Percentiles rank a stretch among this genome's conserved stretches.
Conservation (phyloP, 371 early-diverging fungal genomes). For the Lichtheimia corymbifera region DNA sequence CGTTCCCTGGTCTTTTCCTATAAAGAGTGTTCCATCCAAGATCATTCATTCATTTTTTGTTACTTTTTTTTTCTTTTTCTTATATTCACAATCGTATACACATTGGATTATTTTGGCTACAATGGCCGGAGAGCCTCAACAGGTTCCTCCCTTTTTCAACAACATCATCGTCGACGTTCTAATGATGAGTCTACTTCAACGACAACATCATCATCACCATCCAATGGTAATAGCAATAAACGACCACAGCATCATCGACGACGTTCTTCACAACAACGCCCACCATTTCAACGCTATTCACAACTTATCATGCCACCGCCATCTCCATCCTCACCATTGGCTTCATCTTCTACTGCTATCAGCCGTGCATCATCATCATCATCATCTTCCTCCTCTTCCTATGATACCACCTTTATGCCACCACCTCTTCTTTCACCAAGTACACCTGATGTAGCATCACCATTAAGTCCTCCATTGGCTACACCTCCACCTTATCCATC, state of each 20-base stretch:
- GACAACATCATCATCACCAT: neutral
- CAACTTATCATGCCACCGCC: slow-evolving; percentile 7
- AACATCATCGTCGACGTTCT: slow-evolving; percentile 10
- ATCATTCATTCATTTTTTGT: neutral
- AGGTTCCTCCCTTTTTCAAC: slow-evolving; percentile 14
- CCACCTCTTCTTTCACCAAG: slow-evolving; percentile 2
- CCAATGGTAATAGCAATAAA: neutral
- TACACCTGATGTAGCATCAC: slow-evolving; percentile 1
- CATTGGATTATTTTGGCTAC: slow-evolving; percentile 23
- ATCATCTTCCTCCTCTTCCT: too few relatives aligned
- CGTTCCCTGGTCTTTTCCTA: too few relatives aligned
- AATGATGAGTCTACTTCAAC: neutral
- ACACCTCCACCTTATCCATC: slow-evolving; percentile 2
- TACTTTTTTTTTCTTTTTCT: slow-evolving; percentile 8
- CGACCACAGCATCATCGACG: slow-evolving; percentile 5
- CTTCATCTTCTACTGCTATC: slow-evolving; percentile 8
- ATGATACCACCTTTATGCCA: too few relatives aligned
- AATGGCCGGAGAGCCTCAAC: slow-evolving; percentile 19
- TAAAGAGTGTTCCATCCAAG: neutral
- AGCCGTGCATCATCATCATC: too few relatives aligned
- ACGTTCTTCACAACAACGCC: slow-evolving; percentile 9
- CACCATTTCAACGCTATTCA: slow-evolving; percentile 2
- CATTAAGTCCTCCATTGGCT: slow-evolving; percentile 2
- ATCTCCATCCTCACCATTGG: slow-evolving; percentile 2
- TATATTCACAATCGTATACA: neutral